Base-by-base conservation (phyloP, 1,284 basidiomycete species). In the Grifola frondosa region DNA sequence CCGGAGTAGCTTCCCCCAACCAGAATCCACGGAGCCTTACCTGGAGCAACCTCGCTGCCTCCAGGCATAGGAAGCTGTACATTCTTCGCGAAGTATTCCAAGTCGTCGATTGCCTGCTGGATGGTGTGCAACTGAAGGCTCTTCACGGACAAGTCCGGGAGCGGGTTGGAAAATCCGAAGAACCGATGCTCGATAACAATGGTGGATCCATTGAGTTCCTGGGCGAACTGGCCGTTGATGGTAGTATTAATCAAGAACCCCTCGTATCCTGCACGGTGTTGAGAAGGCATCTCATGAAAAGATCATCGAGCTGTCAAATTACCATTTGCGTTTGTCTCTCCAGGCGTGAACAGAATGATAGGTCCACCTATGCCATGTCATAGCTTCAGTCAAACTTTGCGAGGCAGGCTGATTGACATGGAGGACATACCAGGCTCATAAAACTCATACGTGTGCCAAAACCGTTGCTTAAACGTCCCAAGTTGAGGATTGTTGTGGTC, bases 401-500 rank as follows among this genome's bases (percentile, higher is more conserved):
- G 35, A 10, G 11, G n/a, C n/a, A n/a, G n/a, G n/a, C n/a, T n/a
- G n/a, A n/a, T n/a, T n/a, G n/a, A 2, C 13, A 3, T 3, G 20
- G 6, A 31, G 17, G 15, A 48, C 44, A 26, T 44, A 78, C 80
- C 80, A 33, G 63, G 47, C 56, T 80, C 68, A 54, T 84, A 86
- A 55, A 70, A 81, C 58, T 84, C 77, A 59, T 68, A 81, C 29
- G 78, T 76, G 51, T 76, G 72, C 80, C 80, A 86, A 63, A 74
- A 88, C 26, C 85, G 74, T 61, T 88, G 86, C 60, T 80, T 70
- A 63, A 88, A 88, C 6, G 84, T 88, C n/a, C 85, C 86, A n/a
- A 78, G 65, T n/a, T 67, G 67, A 6, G 83, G 80, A 43, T 84
- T 73, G 45, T 68, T 77, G 61, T 88, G 86, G 63, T 88, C 84